Conservation (phyloP, 176 grass and related monocot genomes). For the Guadua angustifolia region DNA sequence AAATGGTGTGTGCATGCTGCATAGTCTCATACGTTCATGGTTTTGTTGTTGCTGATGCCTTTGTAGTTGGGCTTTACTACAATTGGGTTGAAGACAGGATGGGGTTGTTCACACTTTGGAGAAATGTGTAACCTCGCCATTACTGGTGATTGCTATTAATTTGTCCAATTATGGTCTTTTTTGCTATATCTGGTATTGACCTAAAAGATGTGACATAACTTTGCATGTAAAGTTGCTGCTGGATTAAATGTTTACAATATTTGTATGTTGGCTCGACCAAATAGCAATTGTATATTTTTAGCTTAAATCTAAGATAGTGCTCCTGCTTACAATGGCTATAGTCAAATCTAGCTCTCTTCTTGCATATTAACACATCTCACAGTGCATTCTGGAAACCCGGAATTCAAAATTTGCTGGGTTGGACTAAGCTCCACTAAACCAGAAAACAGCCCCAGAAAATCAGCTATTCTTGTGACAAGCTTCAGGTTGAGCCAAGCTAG, state of each 20-base stretch:
- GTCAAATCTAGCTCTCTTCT: conserved; percentile 25
- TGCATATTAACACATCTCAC: conserved; percentile 18
- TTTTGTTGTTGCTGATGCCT: neutral
- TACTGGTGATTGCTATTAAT: too few relatives aligned
- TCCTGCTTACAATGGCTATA: neutral
- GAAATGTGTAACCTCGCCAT: conserved; percentile 76
- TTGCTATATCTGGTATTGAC: too few relatives aligned
- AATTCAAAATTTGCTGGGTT: conserved; percentile 29
- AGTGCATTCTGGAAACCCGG: conserved; percentile 14
- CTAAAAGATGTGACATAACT: too few relatives aligned
- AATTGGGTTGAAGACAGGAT: conserved; percentile 79
- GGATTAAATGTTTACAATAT: too few relatives aligned
- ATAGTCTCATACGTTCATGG: neutral
- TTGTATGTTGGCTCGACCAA: too few relatives aligned
- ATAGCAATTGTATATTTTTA: too few relatives aligned
- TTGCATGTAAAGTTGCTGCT: too few relatives aligned
- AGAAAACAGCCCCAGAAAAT: neutral
- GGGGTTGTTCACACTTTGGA: conserved; percentile 87
- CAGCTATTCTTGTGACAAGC: neutral
- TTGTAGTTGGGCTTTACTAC: conserved; percentile 82
- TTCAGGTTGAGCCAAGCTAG: conserved; percentile 18
- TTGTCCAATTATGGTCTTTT: too few relatives aligned
- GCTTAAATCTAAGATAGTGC: too few relatives aligned
- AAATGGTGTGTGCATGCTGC: neutral
- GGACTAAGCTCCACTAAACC: neutral